These are phyloP conservation scores for Kwoniella mangroviensis DNA, from an alignment of 768 basidiomycete species.

Conservation along the genomic window DNA sequence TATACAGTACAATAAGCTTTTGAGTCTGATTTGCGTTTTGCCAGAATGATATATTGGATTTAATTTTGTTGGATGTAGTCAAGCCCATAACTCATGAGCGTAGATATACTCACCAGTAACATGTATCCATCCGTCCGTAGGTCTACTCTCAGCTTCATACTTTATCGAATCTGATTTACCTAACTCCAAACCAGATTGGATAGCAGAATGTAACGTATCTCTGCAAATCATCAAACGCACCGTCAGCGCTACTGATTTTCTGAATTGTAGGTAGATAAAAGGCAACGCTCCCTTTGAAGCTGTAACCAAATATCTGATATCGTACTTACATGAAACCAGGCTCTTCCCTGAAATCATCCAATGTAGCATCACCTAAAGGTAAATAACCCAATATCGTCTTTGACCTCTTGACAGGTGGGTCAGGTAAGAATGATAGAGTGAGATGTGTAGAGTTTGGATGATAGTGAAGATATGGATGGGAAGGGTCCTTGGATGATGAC, in stretches of 20 bases:
- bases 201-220: conserved; percentile 45
- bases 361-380: conserved; percentile 36
- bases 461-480: conserved; percentile 53
- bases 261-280: not conserved
- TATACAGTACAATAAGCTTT: no score
- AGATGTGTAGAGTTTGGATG: conserved; percentile 40
- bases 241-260: not conserved
- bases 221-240: not conserved
- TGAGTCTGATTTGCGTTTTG: no score
- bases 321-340: conserved; percentile 46
- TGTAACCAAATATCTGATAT: not conserved
- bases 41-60: no score
- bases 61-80: not conserved
- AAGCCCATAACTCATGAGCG: not conserved
- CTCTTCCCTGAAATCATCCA: conserved; percentile 54
- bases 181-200: conserved; percentile 38
- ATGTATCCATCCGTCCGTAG: conserved; percentile 56
- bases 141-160: conserved; percentile 51
- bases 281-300: not conserved
- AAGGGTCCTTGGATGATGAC: conserved; percentile 43
- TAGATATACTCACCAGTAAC: conserved; percentile 48
- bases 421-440: conserved; percentile 51
- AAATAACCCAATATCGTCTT: conserved; percentile 51
- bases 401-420: conserved; percentile 32
- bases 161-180: conserved; percentile 37